Percentiles rank a stretch among this genome's conserved stretches.
Conservation (phyloP, 208 protist species). For the Angomonas ambiguus region DNA sequence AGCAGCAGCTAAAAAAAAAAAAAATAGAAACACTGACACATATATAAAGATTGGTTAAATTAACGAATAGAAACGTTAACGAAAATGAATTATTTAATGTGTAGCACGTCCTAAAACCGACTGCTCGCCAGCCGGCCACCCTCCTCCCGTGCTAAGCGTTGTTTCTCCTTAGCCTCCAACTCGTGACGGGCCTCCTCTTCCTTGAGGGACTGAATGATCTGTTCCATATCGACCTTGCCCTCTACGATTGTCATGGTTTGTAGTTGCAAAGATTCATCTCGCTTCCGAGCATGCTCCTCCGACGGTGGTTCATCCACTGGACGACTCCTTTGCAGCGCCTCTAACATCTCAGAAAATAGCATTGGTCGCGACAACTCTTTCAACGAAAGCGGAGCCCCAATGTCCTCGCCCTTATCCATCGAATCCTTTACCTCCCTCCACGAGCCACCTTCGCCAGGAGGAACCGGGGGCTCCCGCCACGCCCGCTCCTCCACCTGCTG, state of each 20-base stretch:
- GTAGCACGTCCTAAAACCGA: conserved; percentile 21
- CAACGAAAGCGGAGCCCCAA: conserved; percentile 47
- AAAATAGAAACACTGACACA: conserved; percentile 2
- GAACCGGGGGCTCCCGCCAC: conserved; percentile 83
- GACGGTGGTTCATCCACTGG: conserved; percentile 73
- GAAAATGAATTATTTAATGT: conserved; percentile 1
- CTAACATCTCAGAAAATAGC: conserved; percentile 73
- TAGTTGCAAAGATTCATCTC: conserved; percentile 43
- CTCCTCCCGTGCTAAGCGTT: conserved; percentile 17
- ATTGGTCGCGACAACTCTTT: conserved; percentile 61
- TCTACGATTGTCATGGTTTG: conserved; percentile 71
- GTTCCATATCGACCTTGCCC: conserved; percentile 52
- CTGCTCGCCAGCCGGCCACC: conserved; percentile 43
- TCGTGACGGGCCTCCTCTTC: conserved; percentile 22
- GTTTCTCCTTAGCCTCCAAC: conserved; percentile 18
- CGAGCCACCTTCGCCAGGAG: conserved; percentile 78
- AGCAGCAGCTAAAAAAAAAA: background rate
- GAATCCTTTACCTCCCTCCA: conserved; percentile 83
- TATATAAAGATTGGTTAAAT: conserved; percentile 5
- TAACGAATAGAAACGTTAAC: conserved; percentile 15
- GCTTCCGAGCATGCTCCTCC: conserved; percentile 52
- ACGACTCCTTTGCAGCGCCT: conserved; percentile 26
- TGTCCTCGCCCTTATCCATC: conserved; percentile 57
- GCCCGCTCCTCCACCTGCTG: conserved; percentile 82
- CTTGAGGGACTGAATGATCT: conserved; percentile 30